Evolutionary conservation across 2,329 filamentous ascomycete species (phyloP).

Genomic region (Hansfordia pulvinata): DNA sequence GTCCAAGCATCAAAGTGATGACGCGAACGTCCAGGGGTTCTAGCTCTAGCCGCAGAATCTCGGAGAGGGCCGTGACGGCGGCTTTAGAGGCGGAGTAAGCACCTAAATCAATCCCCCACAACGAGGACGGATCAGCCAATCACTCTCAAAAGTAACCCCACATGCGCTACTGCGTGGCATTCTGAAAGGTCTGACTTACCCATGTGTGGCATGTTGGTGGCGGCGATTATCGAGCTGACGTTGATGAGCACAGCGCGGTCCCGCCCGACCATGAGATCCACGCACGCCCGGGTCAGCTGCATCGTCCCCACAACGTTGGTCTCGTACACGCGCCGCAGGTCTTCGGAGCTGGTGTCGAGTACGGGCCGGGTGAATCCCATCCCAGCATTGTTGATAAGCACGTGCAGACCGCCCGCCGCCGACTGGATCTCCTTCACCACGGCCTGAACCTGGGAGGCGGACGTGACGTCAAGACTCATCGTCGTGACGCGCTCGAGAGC

Average conservation of each 20-base stretch:
- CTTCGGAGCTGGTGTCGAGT: conserved; percentile 7
- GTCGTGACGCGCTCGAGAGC: conserved; percentile 13
- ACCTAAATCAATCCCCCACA: conserved; percentile 8
- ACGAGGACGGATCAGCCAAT: conserved; percentile 5
- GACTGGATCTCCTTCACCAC: conserved; percentile 7
- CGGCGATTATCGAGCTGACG: too few relatives aligned
- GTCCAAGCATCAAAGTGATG: conserved; percentile 9
- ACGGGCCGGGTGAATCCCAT: conserved; percentile 2
- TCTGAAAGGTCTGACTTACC: too few relatives aligned
- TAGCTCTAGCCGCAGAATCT: conserved; percentile 11
- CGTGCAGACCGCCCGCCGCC: conserved; percentile 12
- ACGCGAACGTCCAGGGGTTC: conserved; percentile 10
- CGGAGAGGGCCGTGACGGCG: conserved; percentile 8
- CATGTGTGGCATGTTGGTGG: too few relatives aligned
- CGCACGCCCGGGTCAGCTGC: too few relatives aligned
- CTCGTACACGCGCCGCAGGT: conserved; percentile 9
- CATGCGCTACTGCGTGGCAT: too few relatives aligned
- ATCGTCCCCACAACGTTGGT: too few relatives aligned
- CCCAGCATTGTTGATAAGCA: neutral
- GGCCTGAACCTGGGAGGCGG: conserved; percentile 9
- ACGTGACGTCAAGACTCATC: conserved; percentile 15
- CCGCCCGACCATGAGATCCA: too few relatives aligned
- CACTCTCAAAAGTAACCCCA: too few relatives aligned
- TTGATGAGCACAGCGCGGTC: conserved; percentile 1
- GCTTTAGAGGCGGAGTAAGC: conserved; percentile 12